Conservation (phyloP, 2,329 filamentous ascomycete genomes). For the Botryotinia calthae region DNA sequence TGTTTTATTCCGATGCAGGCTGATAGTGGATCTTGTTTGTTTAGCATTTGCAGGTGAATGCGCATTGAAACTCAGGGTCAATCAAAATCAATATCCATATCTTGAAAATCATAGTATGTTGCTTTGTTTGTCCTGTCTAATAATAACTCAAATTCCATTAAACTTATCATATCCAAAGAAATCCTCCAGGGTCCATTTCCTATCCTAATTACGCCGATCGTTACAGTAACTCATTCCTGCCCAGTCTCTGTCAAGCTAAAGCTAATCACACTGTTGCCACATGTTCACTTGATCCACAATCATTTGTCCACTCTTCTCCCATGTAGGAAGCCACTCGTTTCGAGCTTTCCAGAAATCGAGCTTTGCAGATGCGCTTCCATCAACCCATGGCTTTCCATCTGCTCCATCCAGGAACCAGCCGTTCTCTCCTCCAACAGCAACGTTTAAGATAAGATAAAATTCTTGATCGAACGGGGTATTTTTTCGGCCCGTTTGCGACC, state of each 20-base stretch:
- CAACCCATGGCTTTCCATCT: slow-evolving; percentile 75
- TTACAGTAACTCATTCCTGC: neutral
- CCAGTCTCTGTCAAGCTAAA: neutral
- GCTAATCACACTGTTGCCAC: slow-evolving; percentile 65
- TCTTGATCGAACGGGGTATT: slow-evolving; percentile 73
- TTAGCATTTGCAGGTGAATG: neutral
- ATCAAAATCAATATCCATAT: neutral
- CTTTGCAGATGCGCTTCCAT: slow-evolving; percentile 62
- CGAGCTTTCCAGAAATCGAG: slow-evolving; percentile 74
- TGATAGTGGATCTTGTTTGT: neutral
- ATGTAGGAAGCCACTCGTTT: slow-evolving; percentile 66
- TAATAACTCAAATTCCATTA: slow-evolving; percentile 12
- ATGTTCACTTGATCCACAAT: slow-evolving; percentile 69
- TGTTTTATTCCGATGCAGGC: slow-evolving; percentile 7
- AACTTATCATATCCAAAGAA: slow-evolving; percentile 2
- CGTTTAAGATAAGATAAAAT: slow-evolving; percentile 74
- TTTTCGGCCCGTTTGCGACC: slow-evolving; percentile 57
- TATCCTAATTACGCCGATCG: neutral
- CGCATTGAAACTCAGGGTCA: neutral
- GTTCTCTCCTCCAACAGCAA: slow-evolving; percentile 74
- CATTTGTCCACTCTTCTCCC: slow-evolving; percentile 62
- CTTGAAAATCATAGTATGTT: neutral
- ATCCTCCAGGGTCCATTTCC: neutral
- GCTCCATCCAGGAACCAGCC: slow-evolving; percentile 79
- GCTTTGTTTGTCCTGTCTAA: slow-evolving; percentile 4